Conservation (phyloP, 441 rosid species). For the Arabidopsis hybrid region DNA sequence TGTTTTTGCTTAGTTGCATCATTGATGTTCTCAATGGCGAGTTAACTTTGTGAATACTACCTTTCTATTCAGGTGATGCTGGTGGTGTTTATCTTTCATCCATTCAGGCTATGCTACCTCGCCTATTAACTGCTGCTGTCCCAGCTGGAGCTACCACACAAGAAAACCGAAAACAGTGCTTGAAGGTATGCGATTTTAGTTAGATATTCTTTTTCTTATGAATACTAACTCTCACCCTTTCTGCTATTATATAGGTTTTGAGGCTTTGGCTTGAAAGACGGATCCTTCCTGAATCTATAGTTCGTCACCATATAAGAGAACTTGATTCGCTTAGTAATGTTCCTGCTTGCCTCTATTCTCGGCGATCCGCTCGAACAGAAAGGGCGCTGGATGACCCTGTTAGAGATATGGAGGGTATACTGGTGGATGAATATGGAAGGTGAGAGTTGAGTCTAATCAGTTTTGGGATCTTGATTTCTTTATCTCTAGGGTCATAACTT, state of each 20-base stretch:
- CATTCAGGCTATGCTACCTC: conserved; percentile 78
- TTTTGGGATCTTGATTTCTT: conserved; percentile 8
- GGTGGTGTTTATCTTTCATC: conserved; percentile 77
- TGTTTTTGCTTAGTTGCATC: conserved; percentile 12
- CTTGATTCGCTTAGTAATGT: conserved; percentile 71
- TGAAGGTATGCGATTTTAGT: conserved; percentile 63
- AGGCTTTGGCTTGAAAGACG: conserved; percentile 95
- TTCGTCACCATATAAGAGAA: conserved; percentile 87
- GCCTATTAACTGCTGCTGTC: conserved; percentile 82
- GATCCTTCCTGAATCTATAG: conserved; percentile 78
- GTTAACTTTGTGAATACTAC: conserved; percentile 21
- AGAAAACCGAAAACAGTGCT: conserved; percentile 88
- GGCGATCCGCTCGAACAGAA: conserved; percentile 95
- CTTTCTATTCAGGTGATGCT: conserved; percentile 69
- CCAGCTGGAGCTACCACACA: conserved; percentile 82
- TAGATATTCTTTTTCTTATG: conserved; percentile 8
- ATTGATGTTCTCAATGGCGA: conserved; percentile 13
- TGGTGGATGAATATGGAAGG: conserved; percentile 99
- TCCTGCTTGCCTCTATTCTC: conserved; percentile 79
- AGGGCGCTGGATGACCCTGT: conserved; percentile 96
- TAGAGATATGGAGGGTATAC: conserved; percentile 99
- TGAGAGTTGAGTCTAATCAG: conserved; percentile 38
- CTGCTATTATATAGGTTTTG: conserved; percentile 67
- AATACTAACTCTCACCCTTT: conserved; percentile 25
- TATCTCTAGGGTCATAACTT: conserved; percentile 30